Percentiles rank a stretch among this genome's conserved stretches.
phyloP scores from a whole-genome alignment of 345 rosid species.

The Luvunga scandens region DNA sequence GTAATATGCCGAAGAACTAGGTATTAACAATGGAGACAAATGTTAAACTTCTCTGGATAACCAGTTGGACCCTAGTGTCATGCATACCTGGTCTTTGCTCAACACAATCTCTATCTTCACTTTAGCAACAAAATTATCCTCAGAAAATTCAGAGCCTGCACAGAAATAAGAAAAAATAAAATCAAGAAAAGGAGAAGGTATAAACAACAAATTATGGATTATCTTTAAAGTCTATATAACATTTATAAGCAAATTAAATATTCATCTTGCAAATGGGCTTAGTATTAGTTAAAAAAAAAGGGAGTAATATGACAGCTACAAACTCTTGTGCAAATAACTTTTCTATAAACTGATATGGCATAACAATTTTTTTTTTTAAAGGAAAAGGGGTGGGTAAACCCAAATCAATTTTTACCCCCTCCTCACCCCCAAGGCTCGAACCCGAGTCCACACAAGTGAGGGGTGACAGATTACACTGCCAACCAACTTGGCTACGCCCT shows the following conservation, averaged over 20 bases:
- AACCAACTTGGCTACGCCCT: too few relatives aligned
- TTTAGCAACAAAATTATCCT: constrained; percentile 81
- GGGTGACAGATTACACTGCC: too few relatives aligned
- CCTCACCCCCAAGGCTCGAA: too few relatives aligned
- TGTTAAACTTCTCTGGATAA: background rate
- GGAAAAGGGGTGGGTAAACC: too few relatives aligned
- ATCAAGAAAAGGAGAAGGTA: background rate
- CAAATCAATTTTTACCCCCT: too few relatives aligned
- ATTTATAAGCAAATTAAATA: background rate
- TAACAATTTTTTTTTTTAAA: too few relatives aligned
- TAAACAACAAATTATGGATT: background rate
- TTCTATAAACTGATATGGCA: too few relatives aligned
- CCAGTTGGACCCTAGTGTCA: background rate
- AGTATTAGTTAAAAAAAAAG: background rate
- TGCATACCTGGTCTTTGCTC: constrained; percentile 66
- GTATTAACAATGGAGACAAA: background rate
- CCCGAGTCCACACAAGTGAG: too few relatives aligned
- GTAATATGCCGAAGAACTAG: background rate
- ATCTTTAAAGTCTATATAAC: background rate
- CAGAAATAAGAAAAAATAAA: constrained; percentile 12
- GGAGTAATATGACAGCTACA: too few relatives aligned
- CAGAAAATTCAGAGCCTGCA: constrained; percentile 85
- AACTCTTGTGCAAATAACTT: too few relatives aligned
- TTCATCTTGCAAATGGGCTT: background rate
- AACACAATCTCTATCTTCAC: constrained; percentile 93